A percentile compares a stretch with the other conserved stretches of the same genome.
Evolutionary conservation across 306 rosid genomes (phyloP).

Genomic region (Urtica urens): DNA sequence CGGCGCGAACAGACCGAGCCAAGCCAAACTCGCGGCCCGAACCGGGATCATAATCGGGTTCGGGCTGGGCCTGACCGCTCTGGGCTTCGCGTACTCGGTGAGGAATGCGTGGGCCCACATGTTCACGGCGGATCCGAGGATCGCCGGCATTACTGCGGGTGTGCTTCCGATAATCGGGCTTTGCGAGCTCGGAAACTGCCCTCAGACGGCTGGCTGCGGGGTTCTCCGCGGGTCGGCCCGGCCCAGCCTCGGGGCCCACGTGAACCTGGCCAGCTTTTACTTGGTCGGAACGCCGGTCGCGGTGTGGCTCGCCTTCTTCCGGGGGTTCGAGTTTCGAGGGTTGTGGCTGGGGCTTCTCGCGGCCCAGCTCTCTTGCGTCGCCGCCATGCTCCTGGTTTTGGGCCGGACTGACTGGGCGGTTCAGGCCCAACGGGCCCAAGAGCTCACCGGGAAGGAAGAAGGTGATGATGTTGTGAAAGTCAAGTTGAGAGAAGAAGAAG

Average conservation of each 20-base stretch:
- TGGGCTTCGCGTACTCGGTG: slow-evolving; percentile 45
- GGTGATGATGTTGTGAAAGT: neutral
- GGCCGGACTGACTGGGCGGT: slow-evolving; percentile 64
- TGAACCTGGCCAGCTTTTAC: slow-evolving; percentile 74
- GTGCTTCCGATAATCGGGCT: slow-evolving; percentile 77
- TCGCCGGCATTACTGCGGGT: slow-evolving; percentile 50
- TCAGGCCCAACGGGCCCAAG: slow-evolving; percentile 50
- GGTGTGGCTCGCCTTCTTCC: slow-evolving; percentile 51
- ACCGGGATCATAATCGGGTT: slow-evolving; percentile 62
- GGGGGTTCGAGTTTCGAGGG: slow-evolving; percentile 67
- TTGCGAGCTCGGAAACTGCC: slow-evolving; percentile 87
- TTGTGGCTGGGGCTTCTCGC: slow-evolving; percentile 78
- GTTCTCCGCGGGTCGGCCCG: slow-evolving; percentile 83
- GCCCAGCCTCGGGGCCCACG: slow-evolving; percentile 73
- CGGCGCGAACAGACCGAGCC: slow-evolving; percentile 49
- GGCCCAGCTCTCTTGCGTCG: slow-evolving; percentile 65
- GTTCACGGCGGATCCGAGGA: slow-evolving; percentile 59
- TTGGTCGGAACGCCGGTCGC: slow-evolving; percentile 88
- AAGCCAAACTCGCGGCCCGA: slow-evolving; percentile 45
- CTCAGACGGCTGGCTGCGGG: slow-evolving; percentile 81
- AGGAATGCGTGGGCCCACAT: slow-evolving; percentile 63
- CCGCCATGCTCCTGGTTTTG: slow-evolving; percentile 57
- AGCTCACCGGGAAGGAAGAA: slow-evolving; percentile 32
- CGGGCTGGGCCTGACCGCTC: slow-evolving; percentile 46
- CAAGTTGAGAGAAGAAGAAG: neutral